phyloP scores from a whole-genome alignment of 163 green algal species.

The Coccomyxa subellipsoidea region DNA sequence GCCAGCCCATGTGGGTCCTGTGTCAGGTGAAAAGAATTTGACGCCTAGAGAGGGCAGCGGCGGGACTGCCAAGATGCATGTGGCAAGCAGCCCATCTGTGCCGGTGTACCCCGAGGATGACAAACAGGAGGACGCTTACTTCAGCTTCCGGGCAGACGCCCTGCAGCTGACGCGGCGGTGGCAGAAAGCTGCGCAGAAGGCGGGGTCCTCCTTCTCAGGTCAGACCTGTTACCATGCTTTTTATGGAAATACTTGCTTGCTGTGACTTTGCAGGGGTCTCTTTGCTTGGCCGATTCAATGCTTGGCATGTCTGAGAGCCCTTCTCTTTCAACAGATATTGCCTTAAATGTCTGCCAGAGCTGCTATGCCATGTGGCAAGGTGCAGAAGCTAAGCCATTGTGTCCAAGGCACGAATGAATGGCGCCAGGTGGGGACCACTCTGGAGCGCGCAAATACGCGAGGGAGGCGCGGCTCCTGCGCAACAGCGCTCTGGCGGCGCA shows the following conservation, averaged over 20 bases:
- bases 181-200: conserved; percentile 7
- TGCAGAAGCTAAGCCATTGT: not conserved
- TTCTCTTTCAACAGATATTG: not conserved
- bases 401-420: no score
- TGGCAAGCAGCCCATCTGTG: not conserved
- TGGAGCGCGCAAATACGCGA: conserved; percentile 4
- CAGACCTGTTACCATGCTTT: not conserved
- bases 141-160: conserved; percentile 5
- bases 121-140: conserved; percentile 13
- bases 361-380: not conserved
- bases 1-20: not conserved
- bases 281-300: no score
- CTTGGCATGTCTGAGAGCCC: no score
- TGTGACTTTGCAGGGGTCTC: not conserved
- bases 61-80: not conserved
- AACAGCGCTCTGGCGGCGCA: conserved; percentile 23
- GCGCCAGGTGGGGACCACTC: conserved; percentile 11
- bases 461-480: conserved; percentile 11
- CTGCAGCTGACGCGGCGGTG: conserved; percentile 20
- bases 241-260: not conserved
- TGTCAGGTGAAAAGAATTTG: no score
- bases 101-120: not conserved
- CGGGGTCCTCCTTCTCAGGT: not conserved
- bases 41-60: not conserved
- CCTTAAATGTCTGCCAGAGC: not conserved